Percentiles rank a stretch among this genome's conserved stretches.
These are phyloP conservation scores for Fraxinus latifolia DNA, from an alignment of 305 asterid genomes.

Conservation along the genomic window DNA sequence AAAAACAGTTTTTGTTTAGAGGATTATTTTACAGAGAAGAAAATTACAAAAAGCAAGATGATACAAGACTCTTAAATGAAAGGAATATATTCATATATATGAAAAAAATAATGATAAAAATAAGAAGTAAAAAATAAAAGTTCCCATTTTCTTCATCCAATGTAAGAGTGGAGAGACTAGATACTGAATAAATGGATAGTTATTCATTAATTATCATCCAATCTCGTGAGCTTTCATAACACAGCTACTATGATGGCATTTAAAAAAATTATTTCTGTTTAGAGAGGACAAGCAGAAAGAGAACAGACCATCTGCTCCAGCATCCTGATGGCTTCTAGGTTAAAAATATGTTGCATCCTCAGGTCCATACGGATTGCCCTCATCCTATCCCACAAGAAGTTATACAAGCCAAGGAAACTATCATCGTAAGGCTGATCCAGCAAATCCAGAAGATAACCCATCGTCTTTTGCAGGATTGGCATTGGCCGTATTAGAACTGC, in stretches of 20 bases:
- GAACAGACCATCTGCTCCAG: conserved; percentile 94
- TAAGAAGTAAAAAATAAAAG: neutral
- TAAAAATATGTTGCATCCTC: conserved; percentile 98
- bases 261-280: neutral
- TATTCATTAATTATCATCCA: neutral
- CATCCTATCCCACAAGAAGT: conserved; percentile 99
- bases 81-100: neutral
- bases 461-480: conserved; percentile 83
- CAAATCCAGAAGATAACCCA: conserved; percentile 80
- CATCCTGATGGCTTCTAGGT: conserved; percentile 76
- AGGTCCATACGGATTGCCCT: conserved; percentile 98
- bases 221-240: neutral
- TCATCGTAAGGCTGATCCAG: conserved; percentile 76
- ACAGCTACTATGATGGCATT: neutral
- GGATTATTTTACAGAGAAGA: neutral
- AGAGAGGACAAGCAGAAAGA: conserved; percentile 15
- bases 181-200: neutral
- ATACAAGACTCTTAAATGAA: conserved; percentile 1
- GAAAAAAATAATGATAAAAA: conserved; percentile 4
- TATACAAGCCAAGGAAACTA: conserved; percentile 81
- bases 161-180: neutral
- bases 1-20: neutral
- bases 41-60: conserved; percentile 14
- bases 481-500: conserved; percentile 88
- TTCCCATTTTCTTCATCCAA: neutral